phyloP scores from a whole-genome alignment of 140 eudicot species.

The Flaveria floridana region DNA sequence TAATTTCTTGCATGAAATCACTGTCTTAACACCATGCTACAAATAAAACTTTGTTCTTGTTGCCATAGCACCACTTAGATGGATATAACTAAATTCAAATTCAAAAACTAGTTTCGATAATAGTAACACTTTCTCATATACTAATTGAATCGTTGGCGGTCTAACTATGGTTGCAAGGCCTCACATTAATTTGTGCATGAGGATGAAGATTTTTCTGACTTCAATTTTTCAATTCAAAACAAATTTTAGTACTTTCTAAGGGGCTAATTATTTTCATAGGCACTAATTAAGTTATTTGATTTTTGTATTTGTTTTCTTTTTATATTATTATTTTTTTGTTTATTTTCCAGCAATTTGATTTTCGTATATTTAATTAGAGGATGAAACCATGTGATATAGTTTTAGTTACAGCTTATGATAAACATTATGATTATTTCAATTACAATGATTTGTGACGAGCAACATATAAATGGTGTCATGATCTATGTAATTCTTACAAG shows the following conservation, averaged over 20 bases:
- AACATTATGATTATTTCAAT: not conserved
- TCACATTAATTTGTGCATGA: constrained; percentile 4
- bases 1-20: constrained; percentile 20
- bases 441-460: not conserved
- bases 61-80: not conserved
- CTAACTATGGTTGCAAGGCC: constrained; percentile 15
- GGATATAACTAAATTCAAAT: not conserved
- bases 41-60: not conserved
- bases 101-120: not conserved
- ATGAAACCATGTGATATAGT: not conserved
- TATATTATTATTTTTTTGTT: too few relatives aligned
- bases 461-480: constrained; percentile 8
- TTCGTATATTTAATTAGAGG: not conserved
- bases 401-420: constrained; percentile 16
- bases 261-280: not conserved
- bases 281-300: not conserved
- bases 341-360: not conserved
- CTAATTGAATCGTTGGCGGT: not conserved
- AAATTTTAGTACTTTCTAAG: not conserved
- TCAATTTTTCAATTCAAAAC: not conserved
- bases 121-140: not conserved
- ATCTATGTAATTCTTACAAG: constrained; percentile 14
- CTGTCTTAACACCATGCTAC: constrained; percentile 10
- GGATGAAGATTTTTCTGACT: constrained; percentile 7
- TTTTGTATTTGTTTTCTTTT: too few relatives aligned